Evolutionary conservation across 441 rosid species (phyloP).

Genomic region (Eutrema salsugineum): DNA sequence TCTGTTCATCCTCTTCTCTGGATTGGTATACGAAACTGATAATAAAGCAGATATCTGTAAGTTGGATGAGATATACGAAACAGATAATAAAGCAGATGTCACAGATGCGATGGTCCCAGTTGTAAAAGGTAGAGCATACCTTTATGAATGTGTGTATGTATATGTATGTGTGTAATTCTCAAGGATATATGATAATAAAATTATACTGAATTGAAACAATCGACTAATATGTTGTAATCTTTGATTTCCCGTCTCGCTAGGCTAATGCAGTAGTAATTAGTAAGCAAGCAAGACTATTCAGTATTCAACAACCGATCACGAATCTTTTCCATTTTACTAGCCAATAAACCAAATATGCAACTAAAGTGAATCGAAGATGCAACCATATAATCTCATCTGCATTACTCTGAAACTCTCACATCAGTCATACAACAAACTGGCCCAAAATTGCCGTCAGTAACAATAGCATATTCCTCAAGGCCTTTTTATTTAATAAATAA

Average conservation of each 20-base stretch:
- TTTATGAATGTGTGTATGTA: neutral
- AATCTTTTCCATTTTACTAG: no score
- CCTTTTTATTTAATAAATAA: slow-evolving; percentile 17
- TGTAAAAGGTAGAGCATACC: neutral
- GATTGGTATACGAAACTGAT: neutral
- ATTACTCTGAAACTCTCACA: neutral
- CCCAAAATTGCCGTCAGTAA: slow-evolving; percentile 1
- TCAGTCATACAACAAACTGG: neutral
- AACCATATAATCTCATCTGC: neutral
- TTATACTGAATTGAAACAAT: neutral
- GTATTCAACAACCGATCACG: no score
- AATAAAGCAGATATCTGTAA: no score
- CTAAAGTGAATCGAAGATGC: neutral
- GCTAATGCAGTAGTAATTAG: no score
- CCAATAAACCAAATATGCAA: neutral
- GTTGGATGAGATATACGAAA: no score
- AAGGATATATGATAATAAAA: neutral
- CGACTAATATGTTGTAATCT: neutral
- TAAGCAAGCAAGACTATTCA: no score
- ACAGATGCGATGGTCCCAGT: neutral
- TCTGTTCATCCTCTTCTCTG: neutral
- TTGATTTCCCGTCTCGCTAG: neutral
- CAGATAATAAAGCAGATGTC: neutral
- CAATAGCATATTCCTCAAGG: neutral
- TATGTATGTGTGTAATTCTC: neutral